A percentile compares a stretch with the other conserved stretches of the same genome.
Evolutionary conservation across 306 rosid genomes (phyloP).

Genomic region (Fagus sylvatica): DNA sequence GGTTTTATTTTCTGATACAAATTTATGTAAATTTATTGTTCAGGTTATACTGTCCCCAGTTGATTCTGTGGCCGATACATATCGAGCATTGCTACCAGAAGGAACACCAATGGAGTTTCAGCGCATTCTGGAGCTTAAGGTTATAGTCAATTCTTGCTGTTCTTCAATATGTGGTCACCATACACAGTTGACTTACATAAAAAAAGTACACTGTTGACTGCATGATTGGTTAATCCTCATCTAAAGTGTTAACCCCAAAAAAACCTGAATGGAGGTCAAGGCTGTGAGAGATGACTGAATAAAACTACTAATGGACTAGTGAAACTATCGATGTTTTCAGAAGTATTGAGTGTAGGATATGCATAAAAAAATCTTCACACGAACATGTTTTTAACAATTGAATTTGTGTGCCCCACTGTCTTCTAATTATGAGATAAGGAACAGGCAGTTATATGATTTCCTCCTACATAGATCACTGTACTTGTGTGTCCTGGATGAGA

Average conservation of each 20-base stretch:
- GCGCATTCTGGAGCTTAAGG: constrained; percentile 97
- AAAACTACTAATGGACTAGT: not conserved
- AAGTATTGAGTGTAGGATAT: too few species aligned
- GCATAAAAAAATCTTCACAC: too few species aligned
- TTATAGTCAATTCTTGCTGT: constrained; percentile 30
- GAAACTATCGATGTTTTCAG: too few species aligned
- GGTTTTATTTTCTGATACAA: constrained; percentile 16
- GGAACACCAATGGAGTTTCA: constrained; percentile 99
- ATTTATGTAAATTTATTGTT: constrained; percentile 21
- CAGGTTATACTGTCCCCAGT: constrained; percentile 96
- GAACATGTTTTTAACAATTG: too few species aligned
- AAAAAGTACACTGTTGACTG: constrained; percentile 11
- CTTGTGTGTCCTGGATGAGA: not conserved
- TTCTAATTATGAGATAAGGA: not conserved
- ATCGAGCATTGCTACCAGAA: constrained; percentile 94
- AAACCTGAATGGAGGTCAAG: constrained; percentile 6
- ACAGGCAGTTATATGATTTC: too few species aligned
- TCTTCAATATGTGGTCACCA: constrained; percentile 11
- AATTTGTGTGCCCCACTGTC: too few species aligned
- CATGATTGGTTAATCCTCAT: constrained; percentile 23
- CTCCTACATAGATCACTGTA: not conserved
- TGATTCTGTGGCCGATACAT: constrained; percentile 96
- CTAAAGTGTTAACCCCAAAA: not conserved
- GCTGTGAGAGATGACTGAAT: not conserved
- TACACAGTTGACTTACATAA: not conserved